Conservation (phyloP, 371 early-diverging fungal species). For the Mucor indicus region DNA sequence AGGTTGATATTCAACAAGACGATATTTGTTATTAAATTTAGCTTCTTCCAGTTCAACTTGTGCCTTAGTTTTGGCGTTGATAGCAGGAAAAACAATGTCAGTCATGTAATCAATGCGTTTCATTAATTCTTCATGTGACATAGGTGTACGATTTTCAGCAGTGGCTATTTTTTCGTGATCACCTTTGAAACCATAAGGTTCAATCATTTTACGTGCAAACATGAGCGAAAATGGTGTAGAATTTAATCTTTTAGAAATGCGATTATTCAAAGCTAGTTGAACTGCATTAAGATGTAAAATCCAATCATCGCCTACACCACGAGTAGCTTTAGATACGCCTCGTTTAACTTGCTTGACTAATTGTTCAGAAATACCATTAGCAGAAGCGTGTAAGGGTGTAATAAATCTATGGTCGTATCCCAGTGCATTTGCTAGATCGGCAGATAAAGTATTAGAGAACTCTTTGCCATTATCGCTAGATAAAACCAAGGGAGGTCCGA, state of each 20-base stretch:
- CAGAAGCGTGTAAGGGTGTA: slow-evolving; percentile 9
- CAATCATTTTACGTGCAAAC: slow-evolving; percentile 4
- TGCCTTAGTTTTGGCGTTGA: neutral
- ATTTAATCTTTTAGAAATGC: slow-evolving; percentile 3
- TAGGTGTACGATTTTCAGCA: neutral
- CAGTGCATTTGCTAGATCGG: neutral
- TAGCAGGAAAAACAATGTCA: slow-evolving; percentile 21
- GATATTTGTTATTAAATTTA: neutral
- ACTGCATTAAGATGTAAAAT: neutral
- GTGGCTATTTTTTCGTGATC: neutral
- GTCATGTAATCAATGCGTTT: slow-evolving; percentile 17
- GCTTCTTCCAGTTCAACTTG: neutral
- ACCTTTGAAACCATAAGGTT: neutral
- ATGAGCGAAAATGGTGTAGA: slow-evolving; percentile 6
- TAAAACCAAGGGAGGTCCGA: neutral
- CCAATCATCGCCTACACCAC: slow-evolving; percentile 13
- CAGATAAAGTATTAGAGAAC: neutral
- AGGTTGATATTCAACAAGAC: neutral
- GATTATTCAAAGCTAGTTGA: slow-evolving; percentile 12
- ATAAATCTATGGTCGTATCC: slow-evolving; percentile 11
- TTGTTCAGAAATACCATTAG: slow-evolving; percentile 14
- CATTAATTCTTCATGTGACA: slow-evolving; percentile 7
- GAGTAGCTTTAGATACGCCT: slow-evolving; percentile 1
- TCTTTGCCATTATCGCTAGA: slow-evolving; percentile 10
- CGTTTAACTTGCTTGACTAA: slow-evolving; percentile 2